Conservation (phyloP, 208 protist species). For the Crithidia bombi region DNA sequence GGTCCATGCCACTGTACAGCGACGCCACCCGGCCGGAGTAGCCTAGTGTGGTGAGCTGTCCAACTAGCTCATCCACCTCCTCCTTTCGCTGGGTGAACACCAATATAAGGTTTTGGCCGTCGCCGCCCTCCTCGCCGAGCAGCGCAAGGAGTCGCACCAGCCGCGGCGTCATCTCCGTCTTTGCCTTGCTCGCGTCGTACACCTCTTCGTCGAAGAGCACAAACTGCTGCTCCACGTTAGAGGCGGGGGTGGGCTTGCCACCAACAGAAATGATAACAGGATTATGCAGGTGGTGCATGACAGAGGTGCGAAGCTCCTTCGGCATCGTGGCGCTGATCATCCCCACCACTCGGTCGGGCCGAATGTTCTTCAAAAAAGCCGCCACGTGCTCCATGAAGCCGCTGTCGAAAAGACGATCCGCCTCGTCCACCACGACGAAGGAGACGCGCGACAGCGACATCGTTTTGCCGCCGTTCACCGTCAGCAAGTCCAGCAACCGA, state of each 20-base stretch:
- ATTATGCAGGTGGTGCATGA: slow-evolving; percentile 71
- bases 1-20: slow-evolving; percentile 93
- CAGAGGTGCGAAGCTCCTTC: slow-evolving; percentile 78
- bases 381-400: slow-evolving; percentile 94
- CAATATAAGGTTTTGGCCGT: slow-evolving; percentile 80
- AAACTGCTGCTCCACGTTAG: slow-evolving; percentile 92
- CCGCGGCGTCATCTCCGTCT: slow-evolving; percentile 58
- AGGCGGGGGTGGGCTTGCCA: slow-evolving; percentile 74
- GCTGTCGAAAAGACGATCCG: slow-evolving; percentile 94
- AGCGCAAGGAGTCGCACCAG: slow-evolving; percentile 89
- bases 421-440: slow-evolving; percentile 94
- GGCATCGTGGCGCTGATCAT: slow-evolving; percentile 95
- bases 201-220: slow-evolving; percentile 89
- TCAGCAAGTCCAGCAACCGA: slow-evolving; percentile 89
- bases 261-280: slow-evolving; percentile 91
- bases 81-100: slow-evolving; percentile 93
- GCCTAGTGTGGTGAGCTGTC: slow-evolving; percentile 68
- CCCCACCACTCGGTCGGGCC: slow-evolving; percentile 86
- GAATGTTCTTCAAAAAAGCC: slow-evolving; percentile 89
- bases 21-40: slow-evolving; percentile 84
- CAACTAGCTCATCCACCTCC: slow-evolving; percentile 89
- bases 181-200: slow-evolving; percentile 68
- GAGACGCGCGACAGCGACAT: slow-evolving; percentile 70
- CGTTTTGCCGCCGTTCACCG: slow-evolving; percentile 70
- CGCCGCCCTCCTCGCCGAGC: slow-evolving; percentile 77